Evolutionary conservation across 1,284 basidiomycete species (phyloP).

Genomic region (Moesziomyces sp.): DNA sequence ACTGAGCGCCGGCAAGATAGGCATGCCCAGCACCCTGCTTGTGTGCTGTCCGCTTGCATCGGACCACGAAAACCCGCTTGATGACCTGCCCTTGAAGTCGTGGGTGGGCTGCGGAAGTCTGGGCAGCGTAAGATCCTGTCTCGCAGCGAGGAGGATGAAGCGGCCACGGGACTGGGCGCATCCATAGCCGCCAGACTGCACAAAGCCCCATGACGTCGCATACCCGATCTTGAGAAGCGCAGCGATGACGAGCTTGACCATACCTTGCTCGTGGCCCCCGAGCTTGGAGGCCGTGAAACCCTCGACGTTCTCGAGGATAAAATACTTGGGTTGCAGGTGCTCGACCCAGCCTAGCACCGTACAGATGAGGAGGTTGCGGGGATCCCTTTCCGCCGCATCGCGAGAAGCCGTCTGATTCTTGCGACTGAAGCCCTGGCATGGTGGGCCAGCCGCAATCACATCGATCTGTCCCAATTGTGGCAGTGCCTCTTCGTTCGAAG

Average conservation of each 20-base stretch:
- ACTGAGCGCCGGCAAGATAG: conserved; percentile 18
- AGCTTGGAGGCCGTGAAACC: conserved; percentile 26
- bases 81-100: conserved; percentile 17
- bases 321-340: conserved; percentile 16
- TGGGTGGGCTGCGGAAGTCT: conserved; percentile 26
- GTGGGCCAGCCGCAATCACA: conserved; percentile 30
- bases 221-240: conserved; percentile 28
- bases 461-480: conserved; percentile 31
- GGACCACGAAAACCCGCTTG: conserved; percentile 6
- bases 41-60: conserved; percentile 8
- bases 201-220: conserved; percentile 13
- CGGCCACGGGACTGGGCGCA: conserved; percentile 30
- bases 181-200: conserved; percentile 30
- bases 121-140: conserved; percentile 10
- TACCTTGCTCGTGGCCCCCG: conserved; percentile 12
- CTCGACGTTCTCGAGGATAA: conserved; percentile 40
- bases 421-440: conserved; percentile 39
- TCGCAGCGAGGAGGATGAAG: conserved; percentile 25
- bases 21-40: background rate
- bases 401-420: conserved; percentile 14
- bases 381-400: conserved; percentile 22
- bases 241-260: conserved; percentile 27
- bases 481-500: conserved; percentile 2
- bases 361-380: conserved; percentile 30
- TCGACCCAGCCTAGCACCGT: conserved; percentile 40